These are phyloP conservation scores for Brassica nigra DNA, from an alignment of 345 rosid species.

Conservation along the genomic window DNA sequence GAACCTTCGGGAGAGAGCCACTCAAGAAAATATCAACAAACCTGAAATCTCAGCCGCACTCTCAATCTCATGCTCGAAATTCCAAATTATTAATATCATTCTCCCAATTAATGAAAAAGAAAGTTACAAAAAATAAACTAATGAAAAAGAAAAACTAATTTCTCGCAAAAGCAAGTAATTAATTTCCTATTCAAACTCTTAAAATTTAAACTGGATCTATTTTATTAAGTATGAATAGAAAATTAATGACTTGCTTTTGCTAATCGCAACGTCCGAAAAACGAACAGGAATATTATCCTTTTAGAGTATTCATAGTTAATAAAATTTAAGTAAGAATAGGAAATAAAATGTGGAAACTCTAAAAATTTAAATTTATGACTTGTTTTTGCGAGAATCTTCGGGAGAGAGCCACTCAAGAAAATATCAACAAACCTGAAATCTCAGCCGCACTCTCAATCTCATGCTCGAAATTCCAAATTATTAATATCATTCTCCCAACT, in stretches of 20 bases:
- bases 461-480: not conserved
- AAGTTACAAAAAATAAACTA: too few relatives aligned
- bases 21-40: slow-evolving; percentile 9
- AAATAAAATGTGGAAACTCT: too few relatives aligned
- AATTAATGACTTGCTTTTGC: too few relatives aligned
- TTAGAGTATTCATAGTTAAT: too few relatives aligned
- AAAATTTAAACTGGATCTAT: too few relatives aligned
- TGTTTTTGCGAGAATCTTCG: slow-evolving; percentile 33
- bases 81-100: not conserved
- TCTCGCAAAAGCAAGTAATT: not conserved
- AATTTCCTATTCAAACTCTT: too few relatives aligned
- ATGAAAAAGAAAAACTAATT: not conserved
- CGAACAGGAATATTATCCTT: too few relatives aligned
- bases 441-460: slow-evolving; percentile 35
- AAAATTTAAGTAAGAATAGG: too few relatives aligned
- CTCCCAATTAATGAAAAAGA: not conserved
- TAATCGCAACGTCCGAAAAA: too few relatives aligned
- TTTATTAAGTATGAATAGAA: too few relatives aligned
- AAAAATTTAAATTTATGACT: too few relatives aligned
- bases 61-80: slow-evolving; percentile 18
- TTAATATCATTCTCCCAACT: not conserved
- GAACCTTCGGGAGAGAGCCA: slow-evolving; percentile 32
- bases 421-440: slow-evolving; percentile 25
- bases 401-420: slow-evolving; percentile 9
- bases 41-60: slow-evolving; percentile 34